These are phyloP conservation scores for Cenchrus fungigraminus DNA, from an alignment of 176 grass and related monocot genomes.

Conservation along the genomic window DNA sequence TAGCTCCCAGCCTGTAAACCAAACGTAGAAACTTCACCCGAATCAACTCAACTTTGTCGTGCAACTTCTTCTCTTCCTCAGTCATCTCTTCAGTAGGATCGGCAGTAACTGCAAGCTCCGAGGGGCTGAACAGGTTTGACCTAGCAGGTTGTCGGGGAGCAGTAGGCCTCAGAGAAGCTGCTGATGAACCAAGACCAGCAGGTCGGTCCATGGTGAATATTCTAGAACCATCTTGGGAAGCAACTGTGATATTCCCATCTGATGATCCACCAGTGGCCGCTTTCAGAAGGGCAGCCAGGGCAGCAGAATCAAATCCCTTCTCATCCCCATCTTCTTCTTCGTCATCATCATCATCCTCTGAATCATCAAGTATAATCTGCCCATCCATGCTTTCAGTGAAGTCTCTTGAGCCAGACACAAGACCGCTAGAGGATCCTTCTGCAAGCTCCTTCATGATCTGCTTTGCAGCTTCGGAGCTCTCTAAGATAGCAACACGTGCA, in stretches of 20 bases:
- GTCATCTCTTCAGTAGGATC: conserved; percentile 72
- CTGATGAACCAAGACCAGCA: conserved; percentile 83
- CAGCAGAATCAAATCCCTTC: conserved; percentile 76
- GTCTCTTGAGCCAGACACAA: conserved; percentile 59
- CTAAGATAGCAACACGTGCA: conserved; percentile 70
- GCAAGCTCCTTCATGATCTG: conserved; percentile 74
- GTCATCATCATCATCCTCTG: conserved; percentile 65
- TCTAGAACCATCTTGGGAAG: conserved; percentile 69
- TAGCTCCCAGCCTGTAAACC: conserved; percentile 73
- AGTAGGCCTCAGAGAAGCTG: conserved; percentile 64
- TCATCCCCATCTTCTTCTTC: conserved; percentile 55
- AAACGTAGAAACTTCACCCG: conserved; percentile 89
- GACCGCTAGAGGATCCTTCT: conserved; percentile 58
- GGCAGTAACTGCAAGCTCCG: conserved; percentile 54
- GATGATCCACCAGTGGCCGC: conserved; percentile 61
- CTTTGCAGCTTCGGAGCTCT: conserved; percentile 57
- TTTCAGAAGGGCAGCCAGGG: conserved; percentile 80
- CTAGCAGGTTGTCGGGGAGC: conserved; percentile 52
- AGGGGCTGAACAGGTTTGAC: conserved; percentile 54
- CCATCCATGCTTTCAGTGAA: conserved; percentile 61
- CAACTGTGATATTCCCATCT: conserved; percentile 62
- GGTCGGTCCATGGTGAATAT: conserved; percentile 80
- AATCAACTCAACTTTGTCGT: conserved; percentile 89
- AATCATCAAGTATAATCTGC: conserved; percentile 71
- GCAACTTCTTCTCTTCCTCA: conserved; percentile 84